Evolutionary conservation across 2,329 filamentous ascomycete genomes (phyloP).

Genomic region (Fusarium sp.): DNA sequence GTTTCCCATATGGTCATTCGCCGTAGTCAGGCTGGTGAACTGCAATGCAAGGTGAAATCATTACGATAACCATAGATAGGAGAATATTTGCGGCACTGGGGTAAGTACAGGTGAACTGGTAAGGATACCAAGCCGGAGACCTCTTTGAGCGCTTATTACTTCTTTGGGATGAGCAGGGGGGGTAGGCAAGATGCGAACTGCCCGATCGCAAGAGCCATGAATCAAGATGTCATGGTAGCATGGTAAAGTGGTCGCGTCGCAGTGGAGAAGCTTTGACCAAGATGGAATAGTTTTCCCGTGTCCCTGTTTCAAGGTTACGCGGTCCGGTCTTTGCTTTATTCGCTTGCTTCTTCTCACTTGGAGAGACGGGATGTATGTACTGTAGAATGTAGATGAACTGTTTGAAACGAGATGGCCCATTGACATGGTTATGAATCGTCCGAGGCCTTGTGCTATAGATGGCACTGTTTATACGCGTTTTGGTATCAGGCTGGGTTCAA

Average conservation of each 20-base stretch:
- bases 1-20: background rate
- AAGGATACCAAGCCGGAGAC: background rate
- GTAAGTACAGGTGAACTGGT: background rate
- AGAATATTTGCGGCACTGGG: conserved; percentile 5
- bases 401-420: background rate
- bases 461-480: background rate
- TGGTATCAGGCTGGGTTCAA: background rate
- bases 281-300: conserved; percentile 10
- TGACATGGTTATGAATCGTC: background rate
- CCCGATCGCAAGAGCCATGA: conserved; percentile 9
- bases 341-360: background rate
- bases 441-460: background rate
- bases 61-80: background rate
- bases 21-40: conserved; percentile 13
- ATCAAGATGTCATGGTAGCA: background rate
- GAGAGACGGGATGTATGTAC: background rate
- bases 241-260: background rate
- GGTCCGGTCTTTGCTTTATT: conserved; percentile 2
- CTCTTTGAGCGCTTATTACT: background rate
- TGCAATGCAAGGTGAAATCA: background rate
- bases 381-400: background rate
- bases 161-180: background rate
- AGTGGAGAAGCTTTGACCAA: background rate
- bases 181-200: background rate
- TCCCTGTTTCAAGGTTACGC: conserved; percentile 13